A percentile compares a stretch with the other conserved stretches of the same genome.
phyloP scores from a whole-genome alignment of 2,329 filamentous ascomycete genomes.

The Phyllosticta capitalensis region DNA sequence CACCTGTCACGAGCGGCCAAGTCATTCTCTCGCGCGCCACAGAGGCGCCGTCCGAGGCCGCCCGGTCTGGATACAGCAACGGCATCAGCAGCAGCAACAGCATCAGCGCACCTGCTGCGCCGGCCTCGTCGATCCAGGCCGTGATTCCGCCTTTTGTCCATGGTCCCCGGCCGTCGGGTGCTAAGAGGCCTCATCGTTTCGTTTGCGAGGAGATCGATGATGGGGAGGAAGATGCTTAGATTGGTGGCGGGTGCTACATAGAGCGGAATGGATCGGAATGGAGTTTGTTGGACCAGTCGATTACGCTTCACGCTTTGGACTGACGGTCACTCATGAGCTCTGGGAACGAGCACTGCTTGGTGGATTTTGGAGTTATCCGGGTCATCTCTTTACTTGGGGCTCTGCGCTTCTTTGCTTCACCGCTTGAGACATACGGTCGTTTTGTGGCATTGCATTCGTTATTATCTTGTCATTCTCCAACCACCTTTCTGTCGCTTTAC shows the following conservation, averaged over 20 bases:
- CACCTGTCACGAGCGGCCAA: neutral
- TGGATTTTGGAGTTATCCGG: no score
- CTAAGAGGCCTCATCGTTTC: neutral
- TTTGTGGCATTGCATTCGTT: no score
- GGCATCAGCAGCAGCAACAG: neutral
- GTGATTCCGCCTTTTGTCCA: neutral
- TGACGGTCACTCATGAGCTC: no score
- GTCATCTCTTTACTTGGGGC: no score
- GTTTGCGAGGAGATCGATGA: neutral
- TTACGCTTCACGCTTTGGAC: no score
- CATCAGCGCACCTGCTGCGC: neutral
- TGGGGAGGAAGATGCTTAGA: neutral
- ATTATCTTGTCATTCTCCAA: no score
- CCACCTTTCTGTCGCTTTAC: no score
- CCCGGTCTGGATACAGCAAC: neutral
- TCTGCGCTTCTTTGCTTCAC: no score
- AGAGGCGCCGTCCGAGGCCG: neutral
- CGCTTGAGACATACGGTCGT: no score
- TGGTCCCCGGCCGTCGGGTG: neutral
- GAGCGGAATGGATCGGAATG: neutral
- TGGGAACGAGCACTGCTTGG: no score
- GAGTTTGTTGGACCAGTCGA: neutral
- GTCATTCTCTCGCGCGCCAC: neutral
- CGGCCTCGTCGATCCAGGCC: neutral
- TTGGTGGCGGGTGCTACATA: neutral